Conservation (phyloP, 257 asterid species). For the Solanum rostratum region DNA sequence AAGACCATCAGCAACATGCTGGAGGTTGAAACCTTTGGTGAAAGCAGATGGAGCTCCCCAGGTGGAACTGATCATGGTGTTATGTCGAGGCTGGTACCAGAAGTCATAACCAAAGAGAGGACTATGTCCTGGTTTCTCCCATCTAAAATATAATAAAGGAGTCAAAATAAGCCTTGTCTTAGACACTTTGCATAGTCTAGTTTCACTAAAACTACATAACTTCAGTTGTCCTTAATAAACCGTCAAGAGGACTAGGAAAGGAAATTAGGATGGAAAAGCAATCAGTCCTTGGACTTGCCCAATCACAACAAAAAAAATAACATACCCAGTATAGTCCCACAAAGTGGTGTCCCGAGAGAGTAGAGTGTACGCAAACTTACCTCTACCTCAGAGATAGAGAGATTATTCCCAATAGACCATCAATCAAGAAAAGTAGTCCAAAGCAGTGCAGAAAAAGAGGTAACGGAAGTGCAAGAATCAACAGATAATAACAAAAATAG, state of each 20-base stretch:
- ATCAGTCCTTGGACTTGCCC: background rate
- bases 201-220: background rate
- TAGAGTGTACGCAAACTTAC: background rate
- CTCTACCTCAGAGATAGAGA: background rate
- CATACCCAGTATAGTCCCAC: background rate
- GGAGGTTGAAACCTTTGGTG: slow-evolving; percentile 76
- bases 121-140: slow-evolving; percentile 98
- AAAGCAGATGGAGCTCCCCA: slow-evolving; percentile 99
- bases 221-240: background rate
- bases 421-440: background rate
- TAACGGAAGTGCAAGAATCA: background rate
- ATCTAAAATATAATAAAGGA: slow-evolving; percentile 25
- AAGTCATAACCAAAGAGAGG: slow-evolving; percentile 86
- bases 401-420: no score
- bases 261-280: background rate
- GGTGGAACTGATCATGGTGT: slow-evolving; percentile 91
- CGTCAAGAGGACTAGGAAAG: background rate
- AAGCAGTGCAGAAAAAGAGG: background rate
- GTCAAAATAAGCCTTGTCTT: background rate
- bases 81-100: slow-evolving; percentile 98
- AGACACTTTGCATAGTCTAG: background rate
- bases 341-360: background rate
- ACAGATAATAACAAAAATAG: background rate
- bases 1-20: slow-evolving; percentile 78
- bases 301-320: background rate